These are phyloP conservation scores for Thuja plicata DNA, from an alignment of 83 land plant genomes.

Conservation along the genomic window DNA sequence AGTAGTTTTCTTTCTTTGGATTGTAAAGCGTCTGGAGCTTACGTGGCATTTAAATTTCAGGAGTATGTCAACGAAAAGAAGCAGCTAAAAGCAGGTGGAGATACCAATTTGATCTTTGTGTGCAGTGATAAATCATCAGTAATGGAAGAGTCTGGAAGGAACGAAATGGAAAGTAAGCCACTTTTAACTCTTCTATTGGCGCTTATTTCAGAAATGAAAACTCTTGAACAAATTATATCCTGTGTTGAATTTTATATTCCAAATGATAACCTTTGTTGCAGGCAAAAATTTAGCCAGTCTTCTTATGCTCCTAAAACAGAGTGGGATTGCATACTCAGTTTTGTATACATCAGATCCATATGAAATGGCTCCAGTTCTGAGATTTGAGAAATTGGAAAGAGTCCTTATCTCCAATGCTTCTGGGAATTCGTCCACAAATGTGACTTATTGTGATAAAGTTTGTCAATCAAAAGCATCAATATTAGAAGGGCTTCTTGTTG, in stretches of 20 bases:
- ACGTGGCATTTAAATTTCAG: conserved; percentile 23
- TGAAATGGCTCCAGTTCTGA: conserved; percentile 24
- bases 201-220: background rate
- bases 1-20: background rate
- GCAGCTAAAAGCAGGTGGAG: conserved; percentile 26
- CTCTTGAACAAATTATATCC: background rate
- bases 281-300: conserved; percentile 51
- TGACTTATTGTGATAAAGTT: conserved; percentile 68
- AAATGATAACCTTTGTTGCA: conserved; percentile 30
- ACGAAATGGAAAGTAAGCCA: conserved; percentile 46
- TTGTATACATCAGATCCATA: conserved; percentile 83
- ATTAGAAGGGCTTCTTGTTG: conserved; percentile 85
- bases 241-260: background rate
- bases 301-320: conserved; percentile 41
- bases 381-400: conserved; percentile 36
- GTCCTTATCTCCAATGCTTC: conserved; percentile 46
- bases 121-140: conserved; percentile 41
- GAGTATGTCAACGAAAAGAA: conserved; percentile 47
- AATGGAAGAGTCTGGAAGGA: conserved; percentile 23
- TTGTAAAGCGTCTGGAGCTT: background rate
- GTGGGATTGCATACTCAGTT: conserved; percentile 55
- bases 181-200: background rate
- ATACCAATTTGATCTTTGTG: conserved; percentile 52
- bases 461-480: conserved; percentile 75
- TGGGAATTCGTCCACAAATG: conserved; percentile 32